A percentile compares a stretch with the other conserved stretches of the same genome.
These are phyloP conservation scores for Rutstroemia sp. DNA, from an alignment of 2,329 filamentous ascomycete species.

Conservation along the genomic window DNA sequence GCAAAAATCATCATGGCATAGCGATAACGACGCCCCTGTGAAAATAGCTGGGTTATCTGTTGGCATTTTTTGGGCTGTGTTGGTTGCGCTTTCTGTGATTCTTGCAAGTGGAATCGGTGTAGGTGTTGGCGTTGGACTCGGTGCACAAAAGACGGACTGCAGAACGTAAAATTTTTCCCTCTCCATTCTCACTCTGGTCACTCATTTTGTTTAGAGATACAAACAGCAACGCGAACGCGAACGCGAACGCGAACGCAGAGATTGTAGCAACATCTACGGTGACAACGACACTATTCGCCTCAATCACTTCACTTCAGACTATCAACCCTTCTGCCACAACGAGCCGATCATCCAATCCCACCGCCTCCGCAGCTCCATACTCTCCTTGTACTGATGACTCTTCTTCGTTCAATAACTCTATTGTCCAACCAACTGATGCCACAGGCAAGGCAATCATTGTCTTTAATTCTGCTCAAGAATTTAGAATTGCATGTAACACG, in stretches of 20 bases:
- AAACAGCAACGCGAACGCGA: neutral
- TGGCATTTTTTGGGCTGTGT: neutral
- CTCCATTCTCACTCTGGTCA: neutral
- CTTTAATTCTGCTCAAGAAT: neutral
- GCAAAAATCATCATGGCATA: too few species aligned
- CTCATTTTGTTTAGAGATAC: neutral
- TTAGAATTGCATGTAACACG: slow-evolving; percentile 6
- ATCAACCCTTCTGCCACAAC: neutral
- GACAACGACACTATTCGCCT: neutral
- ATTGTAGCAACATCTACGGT: neutral
- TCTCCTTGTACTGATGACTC: neutral
- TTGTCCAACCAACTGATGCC: neutral
- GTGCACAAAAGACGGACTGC: neutral
- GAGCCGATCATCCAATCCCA: neutral
- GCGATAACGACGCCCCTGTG: too few species aligned
- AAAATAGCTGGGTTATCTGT: neutral
- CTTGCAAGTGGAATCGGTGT: neutral
- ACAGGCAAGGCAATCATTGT: neutral
- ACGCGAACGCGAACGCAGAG: neutral
- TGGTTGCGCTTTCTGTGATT: neutral
- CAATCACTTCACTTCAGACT: neutral
- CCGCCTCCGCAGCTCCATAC: neutral
- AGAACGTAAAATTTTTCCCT: neutral
- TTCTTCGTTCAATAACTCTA: neutral
- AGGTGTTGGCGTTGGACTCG: neutral